Conservation (phyloP, 345 rosid genomes). For the Eucalyptus curtisii region DNA sequence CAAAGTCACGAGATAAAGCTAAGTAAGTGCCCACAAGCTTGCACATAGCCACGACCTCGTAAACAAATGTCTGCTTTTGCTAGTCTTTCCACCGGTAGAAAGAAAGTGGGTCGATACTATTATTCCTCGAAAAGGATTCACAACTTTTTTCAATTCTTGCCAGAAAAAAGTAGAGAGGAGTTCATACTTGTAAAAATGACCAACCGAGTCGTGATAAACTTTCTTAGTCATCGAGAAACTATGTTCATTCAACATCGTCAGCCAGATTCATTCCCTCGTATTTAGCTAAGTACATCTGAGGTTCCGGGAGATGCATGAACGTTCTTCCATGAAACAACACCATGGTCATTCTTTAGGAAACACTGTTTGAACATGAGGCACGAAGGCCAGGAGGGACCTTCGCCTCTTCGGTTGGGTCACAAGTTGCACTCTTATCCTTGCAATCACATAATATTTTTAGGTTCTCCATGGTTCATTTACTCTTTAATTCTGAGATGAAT, state of each 20-base stretch:
- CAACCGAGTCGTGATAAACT: not conserved
- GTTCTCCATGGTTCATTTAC: not conserved
- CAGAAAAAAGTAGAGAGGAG: not conserved
- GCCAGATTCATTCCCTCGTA: not conserved
- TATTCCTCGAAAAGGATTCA: not conserved
- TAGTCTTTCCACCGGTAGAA: not conserved
- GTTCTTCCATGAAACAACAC: not conserved
- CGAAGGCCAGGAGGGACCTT: not conserved
- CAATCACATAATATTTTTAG: not conserved
- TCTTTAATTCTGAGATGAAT: not conserved
- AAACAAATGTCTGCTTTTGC: not conserved
- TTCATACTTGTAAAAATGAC: not conserved
- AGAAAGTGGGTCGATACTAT: not conserved
- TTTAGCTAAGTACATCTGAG: not conserved
- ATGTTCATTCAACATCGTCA: not conserved
- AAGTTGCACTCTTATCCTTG: not conserved
- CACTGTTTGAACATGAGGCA: not conserved
- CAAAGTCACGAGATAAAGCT: not conserved
- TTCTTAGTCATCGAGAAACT: not conserved
- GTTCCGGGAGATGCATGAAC: not conserved
- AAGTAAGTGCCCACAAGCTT: not conserved
- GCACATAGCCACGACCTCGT: not conserved
- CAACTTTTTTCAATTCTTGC: not conserved
- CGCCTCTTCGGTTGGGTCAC: not conserved
- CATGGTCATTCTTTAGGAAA: not conserved